phyloP scores from a whole-genome alignment of 2,329 filamentous ascomycete species.

The Cladosporium halotolerans region DNA sequence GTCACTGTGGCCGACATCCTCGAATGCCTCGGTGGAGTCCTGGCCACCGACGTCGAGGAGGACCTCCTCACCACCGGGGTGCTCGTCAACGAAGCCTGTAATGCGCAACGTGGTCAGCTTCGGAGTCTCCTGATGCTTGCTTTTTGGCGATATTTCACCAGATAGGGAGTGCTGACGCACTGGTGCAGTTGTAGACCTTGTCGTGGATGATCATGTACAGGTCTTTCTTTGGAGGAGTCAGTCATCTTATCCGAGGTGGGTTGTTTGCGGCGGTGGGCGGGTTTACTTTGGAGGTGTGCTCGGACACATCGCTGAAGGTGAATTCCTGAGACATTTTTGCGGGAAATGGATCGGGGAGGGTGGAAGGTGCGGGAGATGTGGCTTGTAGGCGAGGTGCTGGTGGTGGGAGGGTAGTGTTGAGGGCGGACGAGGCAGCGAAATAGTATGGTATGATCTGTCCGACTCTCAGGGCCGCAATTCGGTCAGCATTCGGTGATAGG shows the following conservation, averaged over 20 bases:
- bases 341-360: neutral
- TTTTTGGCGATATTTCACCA: neutral
- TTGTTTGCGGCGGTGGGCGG: neutral
- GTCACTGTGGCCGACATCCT: slow-evolving; percentile 98
- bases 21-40: slow-evolving; percentile 95
- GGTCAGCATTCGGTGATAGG: too few relatives aligned
- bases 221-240: slow-evolving; percentile 65
- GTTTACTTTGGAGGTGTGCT: slow-evolving; percentile 59
- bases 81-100: slow-evolving; percentile 76
- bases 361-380: neutral
- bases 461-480: too few relatives aligned
- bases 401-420: too few relatives aligned
- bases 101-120: neutral
- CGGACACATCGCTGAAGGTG: slow-evolving; percentile 74
- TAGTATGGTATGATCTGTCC: too few relatives aligned
- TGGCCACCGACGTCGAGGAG: slow-evolving; percentile 92
- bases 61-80: slow-evolving; percentile 95
- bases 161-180: slow-evolving; percentile 23
- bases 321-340: slow-evolving; percentile 52
- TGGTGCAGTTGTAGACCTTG: slow-evolving; percentile 85
- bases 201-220: slow-evolving; percentile 88
- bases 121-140: neutral
- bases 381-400: too few relatives aligned
- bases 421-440: too few relatives aligned
- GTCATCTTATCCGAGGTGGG: neutral